Evolutionary conservation across 1,284 basidiomycete species (phyloP), one percentile per base, ranked within the genome.

Genomic region (Heterobasidion parviporum): DNA sequence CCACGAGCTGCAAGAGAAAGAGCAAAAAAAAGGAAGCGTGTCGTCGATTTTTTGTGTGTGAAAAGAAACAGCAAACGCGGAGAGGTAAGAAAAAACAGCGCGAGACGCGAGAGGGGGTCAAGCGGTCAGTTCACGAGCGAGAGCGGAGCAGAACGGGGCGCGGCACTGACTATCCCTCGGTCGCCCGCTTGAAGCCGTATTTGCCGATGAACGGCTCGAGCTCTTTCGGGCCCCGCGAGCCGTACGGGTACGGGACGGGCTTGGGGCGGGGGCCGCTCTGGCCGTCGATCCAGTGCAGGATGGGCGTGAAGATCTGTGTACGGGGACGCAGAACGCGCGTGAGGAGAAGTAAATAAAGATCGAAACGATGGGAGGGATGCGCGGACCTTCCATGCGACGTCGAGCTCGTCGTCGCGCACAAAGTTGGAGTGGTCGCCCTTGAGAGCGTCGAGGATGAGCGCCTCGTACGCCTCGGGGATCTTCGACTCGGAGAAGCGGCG

Each of bases 381-480:
- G 26, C 26, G 26, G 44, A 89, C 90, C 83, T 94, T 95, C 94
- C 94, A 98, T 10, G 94, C 94, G 56, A 88, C 86, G 66, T 97
- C 94, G 63, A 97, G 78, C 72, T 97, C 94, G 70, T 98, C 94
- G 69, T 97, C 83, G 62, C 94, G 85, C 51, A 98, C 94, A 76
- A 97, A 97, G 73, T 92, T 92, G 34, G 90, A 92, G 69, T 92
- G 89, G 65, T 92, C 89, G 16, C 91, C 91, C 64, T 87, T 90
- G 68, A 96, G 78, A 7, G 91, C 90, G 66, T 96, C 93, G 59
- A 94, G 78, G 65, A 96, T 93, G 56, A 96, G 82, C 16, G 87
- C 86, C 74, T 97, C 94, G 70, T 97, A 97, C 36, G 94, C 94
- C 75, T 95, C 93, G 26, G 94, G 94, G 59, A 97, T 94, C 70